phyloP scores from a whole-genome alignment of 768 basidiomycete genomes.

The Leccinellum luteum region DNA sequence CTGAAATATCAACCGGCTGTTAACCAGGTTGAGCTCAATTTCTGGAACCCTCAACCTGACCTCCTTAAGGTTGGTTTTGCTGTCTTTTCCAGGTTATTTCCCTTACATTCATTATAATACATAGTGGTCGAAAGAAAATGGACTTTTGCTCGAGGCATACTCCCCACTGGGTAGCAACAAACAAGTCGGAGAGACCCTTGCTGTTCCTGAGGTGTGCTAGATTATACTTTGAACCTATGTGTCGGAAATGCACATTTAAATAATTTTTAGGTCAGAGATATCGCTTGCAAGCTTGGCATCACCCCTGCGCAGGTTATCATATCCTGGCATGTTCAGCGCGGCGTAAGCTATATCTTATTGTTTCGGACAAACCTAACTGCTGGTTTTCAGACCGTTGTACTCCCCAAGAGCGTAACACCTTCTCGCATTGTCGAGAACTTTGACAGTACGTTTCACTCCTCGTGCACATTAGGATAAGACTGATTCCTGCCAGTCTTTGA shows the following conservation, averaged over 20 bases:
- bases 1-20: conserved; percentile 62
- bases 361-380: background rate
- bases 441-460: conserved; percentile 39
- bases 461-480: background rate
- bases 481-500: conserved; percentile 27
- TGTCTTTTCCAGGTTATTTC: background rate
- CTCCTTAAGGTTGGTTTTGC: conserved; percentile 52
- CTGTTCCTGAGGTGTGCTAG: conserved; percentile 49
- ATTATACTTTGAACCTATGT: background rate
- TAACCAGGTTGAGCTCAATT: conserved; percentile 80
- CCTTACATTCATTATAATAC: background rate
- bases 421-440: conserved; percentile 69
- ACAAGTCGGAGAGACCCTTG: conserved; percentile 55
- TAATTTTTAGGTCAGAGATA: conserved; percentile 43
- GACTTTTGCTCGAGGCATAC: conserved; percentile 69
- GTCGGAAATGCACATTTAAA: background rate
- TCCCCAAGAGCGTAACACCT: conserved; percentile 77
- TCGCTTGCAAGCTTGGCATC: conserved; percentile 61
- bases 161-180: conserved; percentile 68
- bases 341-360: conserved; percentile 41
- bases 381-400: conserved; percentile 52
- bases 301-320: conserved; percentile 75
- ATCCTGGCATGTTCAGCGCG: conserved; percentile 76
- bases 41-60: conserved; percentile 75
- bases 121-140: conserved; percentile 67